Base-by-base conservation (phyloP, 2,329 filamentous ascomycete genomes). In the Neopestalotiopsis rosae region DNA sequence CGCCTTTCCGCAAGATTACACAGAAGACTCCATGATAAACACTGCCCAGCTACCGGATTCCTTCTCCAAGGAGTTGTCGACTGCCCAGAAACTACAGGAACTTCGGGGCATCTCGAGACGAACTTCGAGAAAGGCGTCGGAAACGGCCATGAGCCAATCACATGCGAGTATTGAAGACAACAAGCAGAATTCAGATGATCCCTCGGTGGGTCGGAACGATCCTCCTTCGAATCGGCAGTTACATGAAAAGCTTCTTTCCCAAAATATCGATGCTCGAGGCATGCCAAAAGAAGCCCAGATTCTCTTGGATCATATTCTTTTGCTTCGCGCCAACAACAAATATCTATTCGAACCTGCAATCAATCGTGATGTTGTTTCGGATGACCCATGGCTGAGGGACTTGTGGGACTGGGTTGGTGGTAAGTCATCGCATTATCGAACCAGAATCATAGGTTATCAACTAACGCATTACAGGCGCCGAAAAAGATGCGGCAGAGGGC, bases 391-490 rank as follows among this genome's bases (percentile, higher is more conserved):
- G 88, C 83, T 95, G n/a, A 87, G 90, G 68, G 91, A 92, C 68
- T 82, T 93, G n/a, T 97, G 94, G 94, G 88, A 89, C 61, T 93
- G 92, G 85, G 85, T 95, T 62, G 85, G 88, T 69, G 89, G 92
- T 90, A 75, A 76, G 83, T 85, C n/a, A 13, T 7, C 6, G 34
- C 34, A 38, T 38, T 38, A 20, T 20, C 30, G 17, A 40, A 1
- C 7, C 14, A 52, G 10, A 45, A 32, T 17, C 9, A 17, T 28
- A 20, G 14, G 40, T 1, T 62, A 30, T 65, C 1, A 40, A 10
- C 61, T n/a, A 40, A 10, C 61, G n/a, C 30, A 7, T 14, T 30
- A 56, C 71, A 88, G 89, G 88, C 70, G 90, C 90, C 1, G 89
- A 93, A 72, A 84, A 87, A 32, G 89, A 90, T 38, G 89, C 91